phyloP scores from a whole-genome alignment of 768 basidiomycete species.

The Gyrodon lividus region DNA sequence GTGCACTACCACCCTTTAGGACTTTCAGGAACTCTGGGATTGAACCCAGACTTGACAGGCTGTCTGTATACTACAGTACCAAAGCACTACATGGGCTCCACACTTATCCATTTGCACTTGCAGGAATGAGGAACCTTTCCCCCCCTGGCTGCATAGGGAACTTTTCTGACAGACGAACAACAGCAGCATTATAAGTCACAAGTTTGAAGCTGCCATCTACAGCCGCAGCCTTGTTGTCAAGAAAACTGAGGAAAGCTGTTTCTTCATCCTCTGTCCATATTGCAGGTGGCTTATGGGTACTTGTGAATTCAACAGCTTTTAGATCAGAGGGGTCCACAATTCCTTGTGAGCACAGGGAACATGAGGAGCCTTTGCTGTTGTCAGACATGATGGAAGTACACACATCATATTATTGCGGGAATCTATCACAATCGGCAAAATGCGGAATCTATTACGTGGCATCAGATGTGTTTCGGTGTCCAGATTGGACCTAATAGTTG shows the following conservation, averaged over 20 bases:
- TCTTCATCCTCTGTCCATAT: conserved; percentile 14
- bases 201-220: conserved; percentile 26
- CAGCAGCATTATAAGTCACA: conserved; percentile 13
- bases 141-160: conserved; percentile 10
- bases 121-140: conserved; percentile 18
- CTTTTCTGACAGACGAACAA: background rate
- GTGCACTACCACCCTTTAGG: too few relatives aligned
- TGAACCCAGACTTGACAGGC: too few relatives aligned
- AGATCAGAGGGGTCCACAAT: background rate
- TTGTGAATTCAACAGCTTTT: background rate
- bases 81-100: too few relatives aligned
- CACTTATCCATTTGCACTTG: conserved; percentile 20
- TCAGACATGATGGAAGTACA: too few relatives aligned
- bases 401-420: too few relatives aligned
- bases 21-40: too few relatives aligned
- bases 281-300: background rate
- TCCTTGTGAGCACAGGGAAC: background rate
- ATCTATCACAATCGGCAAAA: too few relatives aligned
- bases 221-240: conserved; percentile 12
- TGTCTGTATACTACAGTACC: too few relatives aligned
- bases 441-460: too few relatives aligned
- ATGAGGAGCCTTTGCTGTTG: background rate
- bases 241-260: conserved; percentile 10
- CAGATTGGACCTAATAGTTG: too few relatives aligned
- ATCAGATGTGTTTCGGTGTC: too few relatives aligned